A percentile compares a stretch with the other conserved stretches of the same genome.
These are phyloP conservation scores for Lachnellula subtilissima DNA, from an alignment of 2,329 filamentous ascomycete species.

Conservation along the genomic window DNA sequence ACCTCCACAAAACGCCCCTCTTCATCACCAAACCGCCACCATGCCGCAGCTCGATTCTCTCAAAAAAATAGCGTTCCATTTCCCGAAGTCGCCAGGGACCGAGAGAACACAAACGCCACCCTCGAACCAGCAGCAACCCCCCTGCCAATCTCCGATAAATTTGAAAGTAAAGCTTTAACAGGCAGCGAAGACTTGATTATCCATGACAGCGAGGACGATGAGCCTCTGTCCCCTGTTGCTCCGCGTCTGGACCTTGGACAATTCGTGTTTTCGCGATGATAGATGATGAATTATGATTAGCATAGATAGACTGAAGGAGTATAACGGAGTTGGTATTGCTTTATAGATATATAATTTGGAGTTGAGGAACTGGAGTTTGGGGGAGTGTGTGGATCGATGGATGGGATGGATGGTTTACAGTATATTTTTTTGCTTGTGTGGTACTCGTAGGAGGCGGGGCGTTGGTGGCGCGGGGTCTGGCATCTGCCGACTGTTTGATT, in stretches of 20 bases:
- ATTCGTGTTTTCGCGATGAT: slow-evolving; percentile 14
- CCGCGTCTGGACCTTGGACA: slow-evolving; percentile 11
- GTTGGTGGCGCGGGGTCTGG: too few species aligned
- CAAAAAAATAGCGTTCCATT: slow-evolving; percentile 22
- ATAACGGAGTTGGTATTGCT: too few species aligned
- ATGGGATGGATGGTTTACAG: too few species aligned
- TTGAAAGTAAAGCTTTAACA: slow-evolving; percentile 19
- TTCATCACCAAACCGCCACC: slow-evolving; percentile 3
- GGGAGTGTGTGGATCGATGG: too few species aligned
- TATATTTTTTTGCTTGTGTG: too few species aligned
- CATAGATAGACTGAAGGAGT: too few species aligned
- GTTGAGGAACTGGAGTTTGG: too few species aligned
- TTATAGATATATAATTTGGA: too few species aligned
- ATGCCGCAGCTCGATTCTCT: slow-evolving; percentile 11
- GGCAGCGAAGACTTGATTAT: slow-evolving; percentile 50
- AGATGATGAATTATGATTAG: too few species aligned
- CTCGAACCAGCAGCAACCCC: slow-evolving; percentile 35
- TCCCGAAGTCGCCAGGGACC: slow-evolving; percentile 19
- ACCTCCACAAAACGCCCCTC: slow-evolving; percentile 24
- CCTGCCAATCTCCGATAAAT: slow-evolving; percentile 27
- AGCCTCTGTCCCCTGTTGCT: slow-evolving; percentile 17
- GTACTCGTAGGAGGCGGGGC: too few species aligned
- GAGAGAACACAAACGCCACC: neutral
- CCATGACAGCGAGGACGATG: slow-evolving; percentile 43
- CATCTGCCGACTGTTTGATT: too few species aligned